Conservation (phyloP, 306 rosid genomes). For the Myrica gale region DNA sequence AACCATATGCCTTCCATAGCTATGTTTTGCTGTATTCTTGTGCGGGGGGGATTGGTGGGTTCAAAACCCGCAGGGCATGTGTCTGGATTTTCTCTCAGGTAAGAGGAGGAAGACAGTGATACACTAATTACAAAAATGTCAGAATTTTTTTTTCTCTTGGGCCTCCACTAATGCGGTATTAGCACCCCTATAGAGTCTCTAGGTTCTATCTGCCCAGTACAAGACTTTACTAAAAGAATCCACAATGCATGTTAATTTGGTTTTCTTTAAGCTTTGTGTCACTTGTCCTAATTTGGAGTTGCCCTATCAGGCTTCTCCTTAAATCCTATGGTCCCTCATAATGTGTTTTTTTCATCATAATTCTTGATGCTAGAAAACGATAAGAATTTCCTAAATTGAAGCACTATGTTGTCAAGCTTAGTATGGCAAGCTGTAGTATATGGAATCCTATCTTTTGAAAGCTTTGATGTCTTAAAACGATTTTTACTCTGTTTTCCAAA, state of each 20-base stretch:
- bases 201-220: no score
- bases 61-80: no score
- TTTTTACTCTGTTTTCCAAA: constrained; percentile 38
- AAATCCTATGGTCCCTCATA: not conserved
- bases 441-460: constrained; percentile 13
- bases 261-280: not conserved
- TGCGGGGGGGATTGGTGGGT: not conserved
- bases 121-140: no score
- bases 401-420: constrained; percentile 14
- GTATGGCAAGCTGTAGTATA: constrained; percentile 22
- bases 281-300: not conserved
- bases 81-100: no score
- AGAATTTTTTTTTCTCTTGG: no score
- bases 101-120: no score
- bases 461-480: constrained; percentile 22
- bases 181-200: no score
- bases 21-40: not conserved
- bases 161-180: no score
- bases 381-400: constrained; percentile 2
- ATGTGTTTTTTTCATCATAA: not conserved
- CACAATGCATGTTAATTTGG: no score
- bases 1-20: not conserved
- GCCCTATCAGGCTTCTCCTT: not conserved
- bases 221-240: no score
- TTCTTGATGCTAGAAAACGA: constrained; percentile 19